phyloP scores from a whole-genome alignment of 257 asterid genomes.

The Rehmannia glutinosa region DNA sequence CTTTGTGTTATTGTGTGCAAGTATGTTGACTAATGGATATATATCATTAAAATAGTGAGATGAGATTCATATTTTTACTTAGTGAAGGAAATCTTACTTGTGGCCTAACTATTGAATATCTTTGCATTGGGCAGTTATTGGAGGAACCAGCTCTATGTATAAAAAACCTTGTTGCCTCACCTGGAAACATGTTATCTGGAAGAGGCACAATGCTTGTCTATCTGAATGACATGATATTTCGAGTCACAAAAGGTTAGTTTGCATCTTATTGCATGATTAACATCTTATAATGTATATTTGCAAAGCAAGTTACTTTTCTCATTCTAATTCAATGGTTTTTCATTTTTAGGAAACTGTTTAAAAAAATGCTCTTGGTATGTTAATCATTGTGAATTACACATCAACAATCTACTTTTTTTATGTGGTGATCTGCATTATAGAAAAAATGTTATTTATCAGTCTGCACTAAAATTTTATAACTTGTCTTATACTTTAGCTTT shows the following conservation, averaged over 20 bases:
- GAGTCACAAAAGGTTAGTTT: slow-evolving; percentile 36
- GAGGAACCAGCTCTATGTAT: slow-evolving; percentile 63
- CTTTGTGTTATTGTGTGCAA: not conserved
- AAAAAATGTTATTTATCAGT: no score
- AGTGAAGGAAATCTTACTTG: not conserved
- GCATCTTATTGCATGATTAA: not conserved
- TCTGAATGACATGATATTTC: slow-evolving; percentile 43
- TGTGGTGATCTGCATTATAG: not conserved
- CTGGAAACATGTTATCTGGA: slow-evolving; percentile 39
- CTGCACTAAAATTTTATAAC: no score
- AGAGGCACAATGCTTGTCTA: slow-evolving; percentile 47
- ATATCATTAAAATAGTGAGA: no score
- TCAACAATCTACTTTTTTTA: no score
- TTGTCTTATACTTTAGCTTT: no score
- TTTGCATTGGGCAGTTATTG: slow-evolving; percentile 47
- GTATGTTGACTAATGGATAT: not conserved
- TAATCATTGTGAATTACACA: no score
- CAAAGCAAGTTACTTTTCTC: not conserved
- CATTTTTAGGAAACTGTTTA: not conserved
- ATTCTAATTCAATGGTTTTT: not conserved
- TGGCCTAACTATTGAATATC: not conserved
- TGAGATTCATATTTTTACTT: not conserved
- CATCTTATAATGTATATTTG: not conserved
- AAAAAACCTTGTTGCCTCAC: slow-evolving; percentile 46
- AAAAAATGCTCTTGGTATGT: not conserved